Conservation (phyloP, 306 rosid genomes). For the Acacia melanoxylon region DNA sequence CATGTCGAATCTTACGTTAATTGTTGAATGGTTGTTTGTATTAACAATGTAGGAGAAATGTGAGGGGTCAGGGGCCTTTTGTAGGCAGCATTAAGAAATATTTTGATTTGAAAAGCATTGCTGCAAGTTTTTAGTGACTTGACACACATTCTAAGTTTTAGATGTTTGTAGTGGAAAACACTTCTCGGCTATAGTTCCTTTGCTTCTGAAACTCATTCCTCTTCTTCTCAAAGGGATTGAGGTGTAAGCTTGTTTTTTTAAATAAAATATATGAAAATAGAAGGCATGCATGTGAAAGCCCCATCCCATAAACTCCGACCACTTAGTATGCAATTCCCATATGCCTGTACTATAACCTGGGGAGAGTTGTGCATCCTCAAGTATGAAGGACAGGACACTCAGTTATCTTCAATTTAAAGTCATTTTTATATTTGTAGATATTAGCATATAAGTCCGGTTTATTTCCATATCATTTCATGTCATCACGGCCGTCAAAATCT, state of each 20-base stretch:
- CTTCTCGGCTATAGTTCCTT: conserved; percentile 33
- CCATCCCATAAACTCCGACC: background rate
- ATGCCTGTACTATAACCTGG: background rate
- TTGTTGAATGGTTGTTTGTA: conserved; percentile 3
- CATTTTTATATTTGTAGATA: background rate
- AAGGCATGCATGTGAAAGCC: background rate
- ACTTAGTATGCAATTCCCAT: background rate
- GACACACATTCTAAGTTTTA: conserved; percentile 62
- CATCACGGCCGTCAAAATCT: too few relatives aligned
- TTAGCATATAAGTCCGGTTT: background rate
- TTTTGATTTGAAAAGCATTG: conserved; percentile 7
- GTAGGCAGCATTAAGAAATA: conserved; percentile 26
- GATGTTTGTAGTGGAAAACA: conserved; percentile 58
- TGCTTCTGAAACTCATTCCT: conserved; percentile 4
- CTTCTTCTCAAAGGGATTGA: background rate
- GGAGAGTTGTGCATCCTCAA: background rate
- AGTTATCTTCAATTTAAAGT: background rate
- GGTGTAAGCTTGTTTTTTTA: background rate
- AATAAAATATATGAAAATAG: background rate
- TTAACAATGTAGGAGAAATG: conserved; percentile 11
- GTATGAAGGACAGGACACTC: background rate
- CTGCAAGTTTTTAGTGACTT: conserved; percentile 45
- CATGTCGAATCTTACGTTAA: conserved; percentile 39
- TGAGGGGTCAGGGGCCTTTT: conserved; percentile 32
- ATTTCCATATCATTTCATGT: too few relatives aligned